Evolutionary conservation across 2,329 filamentous ascomycete species (phyloP), one percentile per base, ranked within the genome.

Genomic region (Xylaria hypoxylon): DNA sequence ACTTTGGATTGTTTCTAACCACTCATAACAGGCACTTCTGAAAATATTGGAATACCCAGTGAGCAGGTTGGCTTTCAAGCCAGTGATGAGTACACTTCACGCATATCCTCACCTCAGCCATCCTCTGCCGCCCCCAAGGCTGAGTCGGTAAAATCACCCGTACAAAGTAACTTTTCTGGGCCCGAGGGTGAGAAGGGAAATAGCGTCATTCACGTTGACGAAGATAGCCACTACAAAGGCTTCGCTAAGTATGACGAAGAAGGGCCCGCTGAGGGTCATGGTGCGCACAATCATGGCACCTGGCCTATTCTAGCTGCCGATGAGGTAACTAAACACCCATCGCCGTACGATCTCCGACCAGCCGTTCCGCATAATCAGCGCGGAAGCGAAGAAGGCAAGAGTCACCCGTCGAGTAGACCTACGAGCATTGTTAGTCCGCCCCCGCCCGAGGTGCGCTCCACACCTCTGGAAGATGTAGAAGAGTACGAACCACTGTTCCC

Each of bases 401-500:
- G 87, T 72, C 86, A 89, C 56, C 87, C 90, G 10, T 81, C 81
- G n/a, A 90, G 90, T 76, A 82, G 87, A 69, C 86, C 89, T n/a
- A 80, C 83, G 35, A 91, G 87, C 76, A 81, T 89, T 45, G 88
- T 90, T 76, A 88, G 85, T 69, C 83, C 81, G 51, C 80, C 85
- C 6, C 82, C 85, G 17, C 80, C 81, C 61, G 83, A 90, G 78
- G 77, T 90, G 78, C 80, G 81, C 75, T 80, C 88, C 48, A 94
- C 91, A 3, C 92, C 92, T 5, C 82, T 97, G 8, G 93, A 96
- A 73, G 91, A 97, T 74, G 92, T 97, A 5, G 91, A 94, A 74
- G 94, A 98, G 78, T 98, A 98, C 75, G 95, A 98, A 77, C 96
- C 96, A 1, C 82, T 99, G 3, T 99, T 99, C 79, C 90, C 92